These are phyloP conservation scores for Urtica urens DNA, from an alignment of 306 rosid species.

Conservation along the genomic window DNA sequence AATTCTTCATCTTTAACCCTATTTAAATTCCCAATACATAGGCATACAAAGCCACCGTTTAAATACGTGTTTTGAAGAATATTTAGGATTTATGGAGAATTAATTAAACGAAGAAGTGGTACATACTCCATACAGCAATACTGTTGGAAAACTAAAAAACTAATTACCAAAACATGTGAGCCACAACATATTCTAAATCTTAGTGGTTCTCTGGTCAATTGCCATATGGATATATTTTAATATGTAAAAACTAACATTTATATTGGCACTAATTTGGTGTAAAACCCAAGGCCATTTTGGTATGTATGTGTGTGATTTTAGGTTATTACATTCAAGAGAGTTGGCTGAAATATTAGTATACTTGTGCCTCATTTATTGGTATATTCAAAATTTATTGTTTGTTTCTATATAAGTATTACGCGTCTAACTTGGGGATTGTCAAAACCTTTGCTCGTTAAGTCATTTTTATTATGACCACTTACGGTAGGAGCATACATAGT, in stretches of 20 bases:
- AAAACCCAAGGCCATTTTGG: background rate
- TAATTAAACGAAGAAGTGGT: no score
- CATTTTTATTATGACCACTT: no score
- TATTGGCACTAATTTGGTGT: background rate
- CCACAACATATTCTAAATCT: conserved; percentile 3
- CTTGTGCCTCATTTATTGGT: conserved; percentile 1
- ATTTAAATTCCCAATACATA: conserved; percentile 8
- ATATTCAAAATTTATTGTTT: conserved; percentile 1
- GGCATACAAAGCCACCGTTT: background rate
- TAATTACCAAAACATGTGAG: no score
- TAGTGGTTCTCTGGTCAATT: background rate
- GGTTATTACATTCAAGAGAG: background rate
- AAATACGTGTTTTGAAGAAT: background rate
- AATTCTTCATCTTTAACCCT: conserved; percentile 12
- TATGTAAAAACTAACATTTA: no score
- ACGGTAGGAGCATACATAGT: no score
- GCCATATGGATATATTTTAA: no score
- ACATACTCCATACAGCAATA: no score
- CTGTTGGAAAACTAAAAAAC: no score
- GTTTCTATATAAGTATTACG: background rate
- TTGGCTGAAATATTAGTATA: background rate
- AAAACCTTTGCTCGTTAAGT: background rate
- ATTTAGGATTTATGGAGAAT: conserved; percentile 6
- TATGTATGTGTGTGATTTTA: background rate
- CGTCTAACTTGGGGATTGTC: conserved; percentile 5